A percentile compares a stretch with the other conserved stretches of the same genome.
Conservation (phyloP, 139 green algal species). For the Protoeuglena noctilucae region DNA sequence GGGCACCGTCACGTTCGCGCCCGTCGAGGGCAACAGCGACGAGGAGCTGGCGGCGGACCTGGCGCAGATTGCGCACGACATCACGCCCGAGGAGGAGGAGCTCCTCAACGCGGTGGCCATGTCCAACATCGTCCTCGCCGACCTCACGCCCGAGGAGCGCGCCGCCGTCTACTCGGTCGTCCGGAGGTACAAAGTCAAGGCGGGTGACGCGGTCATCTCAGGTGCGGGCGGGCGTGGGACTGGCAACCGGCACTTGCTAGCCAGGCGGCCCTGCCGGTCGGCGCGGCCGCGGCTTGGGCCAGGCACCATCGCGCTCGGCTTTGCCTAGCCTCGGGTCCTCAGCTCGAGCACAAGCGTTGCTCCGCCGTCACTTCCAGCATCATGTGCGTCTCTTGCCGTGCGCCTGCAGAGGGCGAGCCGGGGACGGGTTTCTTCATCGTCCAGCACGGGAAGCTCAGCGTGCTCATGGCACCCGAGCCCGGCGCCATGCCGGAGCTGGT, state of each 20-base stretch:
- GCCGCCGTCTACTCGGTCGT: conserved; percentile 6
- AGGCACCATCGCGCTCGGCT: too few relatives aligned
- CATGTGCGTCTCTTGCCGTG: neutral
- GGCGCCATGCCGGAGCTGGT: conserved; percentile 21
- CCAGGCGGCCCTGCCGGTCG: conserved; percentile 25
- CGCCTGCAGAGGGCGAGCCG: neutral
- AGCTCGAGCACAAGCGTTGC: too few relatives aligned
- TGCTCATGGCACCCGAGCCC: conserved; percentile 22
- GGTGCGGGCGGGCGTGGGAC: too few relatives aligned
- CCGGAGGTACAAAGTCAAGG: conserved; percentile 4
- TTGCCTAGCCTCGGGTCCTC: too few relatives aligned
- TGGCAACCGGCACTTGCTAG: too few relatives aligned
- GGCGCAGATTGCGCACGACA: neutral
- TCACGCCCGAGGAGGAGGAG: conserved; percentile 9
- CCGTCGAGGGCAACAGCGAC: neutral
- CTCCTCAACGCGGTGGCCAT: conserved; percentile 17
- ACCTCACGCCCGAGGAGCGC: conserved; percentile 1
- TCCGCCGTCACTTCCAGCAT: too few relatives aligned
- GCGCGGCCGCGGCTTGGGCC: too few relatives aligned
- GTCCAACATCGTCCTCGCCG: conserved; percentile 27
- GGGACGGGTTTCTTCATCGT: conserved; percentile 20
- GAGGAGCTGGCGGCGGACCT: neutral
- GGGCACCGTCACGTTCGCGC: neutral
- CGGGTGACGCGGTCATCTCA: conserved; percentile 7
- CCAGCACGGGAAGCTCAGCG: conserved; percentile 25